These are phyloP conservation scores for Pichia ethanolica DNA, from an alignment of 805 yeast genomes.

Conservation along the genomic window DNA sequence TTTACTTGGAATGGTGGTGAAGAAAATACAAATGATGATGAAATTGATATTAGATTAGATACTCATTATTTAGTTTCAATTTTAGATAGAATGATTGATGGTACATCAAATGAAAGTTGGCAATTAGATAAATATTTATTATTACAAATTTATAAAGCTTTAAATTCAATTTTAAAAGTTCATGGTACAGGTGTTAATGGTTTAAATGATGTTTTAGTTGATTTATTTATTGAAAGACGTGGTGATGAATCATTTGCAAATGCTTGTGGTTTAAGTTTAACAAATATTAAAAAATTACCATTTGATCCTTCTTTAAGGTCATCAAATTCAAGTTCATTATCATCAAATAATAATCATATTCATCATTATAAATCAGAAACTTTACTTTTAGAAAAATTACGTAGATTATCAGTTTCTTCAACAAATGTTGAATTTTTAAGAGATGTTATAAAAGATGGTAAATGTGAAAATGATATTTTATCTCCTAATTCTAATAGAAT, in stretches of 20 bases:
- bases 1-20: constrained; percentile 15
- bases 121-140: constrained; percentile 17
- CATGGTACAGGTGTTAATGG: constrained; percentile 4
- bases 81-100: constrained; percentile 18
- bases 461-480: neutral
- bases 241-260: constrained; percentile 7
- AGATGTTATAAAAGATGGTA: neutral
- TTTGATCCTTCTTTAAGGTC: neutral
- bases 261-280: neutral
- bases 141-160: constrained; percentile 20
- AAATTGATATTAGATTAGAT: constrained; percentile 16
- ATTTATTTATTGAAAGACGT: constrained; percentile 11
- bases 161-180: constrained; percentile 20
- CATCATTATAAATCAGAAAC: neutral
- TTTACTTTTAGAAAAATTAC: neutral
- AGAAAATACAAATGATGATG: constrained; percentile 1
- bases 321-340: neutral
- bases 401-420: constrained; percentile 2
- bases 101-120: constrained; percentile 16
- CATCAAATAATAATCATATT: neutral
- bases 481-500: neutral
- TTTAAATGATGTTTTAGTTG: constrained; percentile 8
- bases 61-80: constrained; percentile 16
- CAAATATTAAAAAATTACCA: neutral
- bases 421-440: constrained; percentile 3